Base-by-base conservation (phyloP, 768 basidiomycete genomes). In the Lentinula edodes region DNA sequence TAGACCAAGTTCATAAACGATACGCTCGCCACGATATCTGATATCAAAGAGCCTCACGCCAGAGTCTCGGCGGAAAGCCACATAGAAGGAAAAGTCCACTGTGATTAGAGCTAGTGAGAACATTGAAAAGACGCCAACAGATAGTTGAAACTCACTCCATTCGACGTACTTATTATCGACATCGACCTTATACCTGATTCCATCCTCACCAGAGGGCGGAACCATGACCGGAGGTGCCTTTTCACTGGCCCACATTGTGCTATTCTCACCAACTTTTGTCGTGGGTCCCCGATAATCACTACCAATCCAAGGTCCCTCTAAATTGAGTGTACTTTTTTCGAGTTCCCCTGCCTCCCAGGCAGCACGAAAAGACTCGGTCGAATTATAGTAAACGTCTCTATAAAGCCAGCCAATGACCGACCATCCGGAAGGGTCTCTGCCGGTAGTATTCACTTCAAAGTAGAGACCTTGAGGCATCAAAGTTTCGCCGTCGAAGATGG, bases 21-120 rank as follows among this genome's bases (percentile, higher is more conserved):
- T 79, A 38, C 83, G 71, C 62, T 83, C 80, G 20, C 75, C 74
- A 39, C 59, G 50, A 39, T 53, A 46, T 46, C 74, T 73, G 61
- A 81, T 69, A 64, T 79, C 74, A 72, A 76, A 79, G 16, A 79
- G 66, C 57, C 72, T 75, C 55, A 78, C 65, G 20, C 80, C 83
- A 76, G 83, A 83, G 62, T 84, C 83, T 35, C 82, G 68, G 48
- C 81, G 79, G 67, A 83, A 84, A 28, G 80, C 78, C 46, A 83
- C 43, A 55, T 66, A 68, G 54, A 68, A 68, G 1, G 62, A 61
- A 60, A 65, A 68, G 61, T 68, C 67, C 67, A 68, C 58, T 59
- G 23, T 58, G 1, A n/a, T 28, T 28, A 28, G 28, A 34, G 15
- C 35, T 3, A 34, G 32, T 48, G 41, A 59, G 58, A 15, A 6